phyloP scores from a whole-genome alignment of 2,329 filamentous ascomycete genomes.

The Trichoderma atrobrunneum region DNA sequence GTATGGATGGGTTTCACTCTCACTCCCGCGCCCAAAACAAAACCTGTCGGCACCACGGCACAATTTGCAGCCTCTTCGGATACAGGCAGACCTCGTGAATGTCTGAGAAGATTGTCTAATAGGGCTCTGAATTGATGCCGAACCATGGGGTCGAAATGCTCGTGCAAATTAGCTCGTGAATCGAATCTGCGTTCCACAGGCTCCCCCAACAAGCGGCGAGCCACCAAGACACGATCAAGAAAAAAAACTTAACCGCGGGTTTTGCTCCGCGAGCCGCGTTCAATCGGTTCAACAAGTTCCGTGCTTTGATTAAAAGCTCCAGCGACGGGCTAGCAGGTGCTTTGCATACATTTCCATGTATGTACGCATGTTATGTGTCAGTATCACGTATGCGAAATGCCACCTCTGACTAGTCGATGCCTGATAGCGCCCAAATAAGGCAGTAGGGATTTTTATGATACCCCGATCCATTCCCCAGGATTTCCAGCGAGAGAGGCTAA shows the following conservation, averaged over 20 bases:
- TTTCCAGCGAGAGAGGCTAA: conserved; percentile 2
- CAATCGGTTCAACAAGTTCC: conserved; percentile 2
- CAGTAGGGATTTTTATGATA: not conserved
- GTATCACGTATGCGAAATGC: not conserved
- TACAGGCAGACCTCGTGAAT: not conserved
- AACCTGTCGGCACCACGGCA: not conserved
- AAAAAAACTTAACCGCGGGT: not conserved
- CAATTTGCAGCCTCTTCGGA: not conserved
- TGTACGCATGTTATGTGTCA: not conserved
- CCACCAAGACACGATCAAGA: not conserved
- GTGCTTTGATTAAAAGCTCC: not conserved
- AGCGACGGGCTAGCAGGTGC: not conserved
- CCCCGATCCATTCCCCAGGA: conserved; percentile 19
- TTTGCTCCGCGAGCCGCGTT: not conserved
- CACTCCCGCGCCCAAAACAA: not conserved
- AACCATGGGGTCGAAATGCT: not conserved
- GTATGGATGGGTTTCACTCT: not conserved
- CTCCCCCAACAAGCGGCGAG: conserved; percentile 1
- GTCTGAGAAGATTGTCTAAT: not conserved
- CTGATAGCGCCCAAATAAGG: conserved; percentile 8
- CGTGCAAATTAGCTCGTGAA: not conserved
- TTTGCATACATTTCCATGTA: not conserved
- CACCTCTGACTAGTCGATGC: not conserved
- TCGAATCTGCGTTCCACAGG: conserved; percentile 1
- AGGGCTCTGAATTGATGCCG: not conserved